Evolutionary conservation across 371 early-diverging fungal species (phyloP).

Genomic region (Fennellomyces sp.): DNA sequence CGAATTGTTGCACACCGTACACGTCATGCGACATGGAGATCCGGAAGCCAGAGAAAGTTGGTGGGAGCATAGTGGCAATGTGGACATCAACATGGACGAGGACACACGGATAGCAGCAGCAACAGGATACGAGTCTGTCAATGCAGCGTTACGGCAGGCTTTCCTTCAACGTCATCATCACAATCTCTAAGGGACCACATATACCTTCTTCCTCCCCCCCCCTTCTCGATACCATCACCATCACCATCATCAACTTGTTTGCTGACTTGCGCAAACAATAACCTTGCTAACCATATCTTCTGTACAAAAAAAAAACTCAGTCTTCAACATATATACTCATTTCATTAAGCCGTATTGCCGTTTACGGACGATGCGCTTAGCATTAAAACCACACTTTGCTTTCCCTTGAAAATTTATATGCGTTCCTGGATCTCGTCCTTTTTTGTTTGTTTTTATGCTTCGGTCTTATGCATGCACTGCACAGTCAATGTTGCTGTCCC

Average conservation of each 20-base stretch:
- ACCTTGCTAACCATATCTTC: background rate
- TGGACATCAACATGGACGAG: background rate
- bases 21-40: conserved; percentile 26
- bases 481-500: too few species aligned
- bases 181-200: background rate
- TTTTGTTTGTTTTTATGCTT: too few species aligned
- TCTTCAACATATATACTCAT: too few species aligned
- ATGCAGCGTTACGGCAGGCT: conserved; percentile 18
- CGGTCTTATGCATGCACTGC: too few species aligned
- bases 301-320: background rate
- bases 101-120: background rate
- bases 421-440: too few species aligned
- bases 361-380: too few species aligned
- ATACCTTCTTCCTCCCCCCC: background rate
- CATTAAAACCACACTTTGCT: too few species aligned
- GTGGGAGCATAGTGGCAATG: conserved; percentile 15
- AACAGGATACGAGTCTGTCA: conserved; percentile 11
- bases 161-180: conserved; percentile 19
- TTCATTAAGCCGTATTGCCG: too few species aligned
- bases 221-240: background rate
- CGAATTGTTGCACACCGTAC: conserved; percentile 16
- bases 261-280: background rate
- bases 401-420: too few species aligned
- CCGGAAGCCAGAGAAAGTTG: conserved; percentile 23
- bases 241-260: background rate